Evolutionary conservation across 352 stramenopile genomes (phyloP), one percentile per base, ranked within the genome.

Genomic region (Peronospora belbahrii): DNA sequence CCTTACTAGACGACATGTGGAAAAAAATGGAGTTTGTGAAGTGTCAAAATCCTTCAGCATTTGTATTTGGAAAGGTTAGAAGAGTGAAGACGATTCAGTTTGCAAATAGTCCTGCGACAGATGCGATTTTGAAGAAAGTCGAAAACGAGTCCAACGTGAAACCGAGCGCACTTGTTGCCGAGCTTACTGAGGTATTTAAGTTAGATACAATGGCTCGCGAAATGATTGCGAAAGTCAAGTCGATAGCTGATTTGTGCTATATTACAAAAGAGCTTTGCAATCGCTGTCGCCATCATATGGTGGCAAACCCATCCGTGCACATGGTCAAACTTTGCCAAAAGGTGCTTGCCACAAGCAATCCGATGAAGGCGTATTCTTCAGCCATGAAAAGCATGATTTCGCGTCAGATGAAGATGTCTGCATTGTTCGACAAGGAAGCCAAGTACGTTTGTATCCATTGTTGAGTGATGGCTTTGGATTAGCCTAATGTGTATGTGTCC

Each of bases 331-430:
- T 91, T 4, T 84, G 72, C 19, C 71, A 91, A 42, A 82, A 88
- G 57, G 69, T 77, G 0, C 45, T 80, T 24, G 79, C 79, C 6
- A 75, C 67, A 33, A 75, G 73, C 30, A 83, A 88, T 43, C 79
- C 79, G 8, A 86, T 82, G 51, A 87, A 85, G 52, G 77, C 74
- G 17, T 91, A 88, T 56, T 91, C 79, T 13, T 84, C 70, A 10
- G 72, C 71, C 13, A 91, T 91, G 79, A 91, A 88, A 57, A 86
- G 77, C 33, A 87, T 88, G 74, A 88, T 91, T 60, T 79, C 72
- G 49, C 74, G 75, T 2, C 79, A 91, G 42, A 85, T 91, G 72
- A 85, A 86, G 52, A 65, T 88, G n/a, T 82, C 70, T 4, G 47
- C 79, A 2, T 54, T 81, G 35, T 85, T 88, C 25, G 70, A 78